A percentile compares a stretch with the other conserved stretches of the same genome.
Evolutionary conservation across 805 yeast species (phyloP).

Genomic region (Dipodascus geniculatus): DNA sequence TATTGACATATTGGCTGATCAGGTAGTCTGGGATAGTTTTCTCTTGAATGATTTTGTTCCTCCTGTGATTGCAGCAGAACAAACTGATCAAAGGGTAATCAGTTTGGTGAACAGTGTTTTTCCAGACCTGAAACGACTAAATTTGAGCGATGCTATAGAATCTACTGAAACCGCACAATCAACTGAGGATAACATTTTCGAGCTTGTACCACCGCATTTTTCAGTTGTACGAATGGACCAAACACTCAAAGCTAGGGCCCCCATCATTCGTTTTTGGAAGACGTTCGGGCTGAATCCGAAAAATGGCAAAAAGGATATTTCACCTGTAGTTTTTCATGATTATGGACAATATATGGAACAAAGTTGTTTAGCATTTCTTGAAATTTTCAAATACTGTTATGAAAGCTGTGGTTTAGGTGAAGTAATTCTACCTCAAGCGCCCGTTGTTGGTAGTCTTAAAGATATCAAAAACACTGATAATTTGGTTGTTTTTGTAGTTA

Average conservation of each 20-base stretch:
- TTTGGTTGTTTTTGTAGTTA: not conserved
- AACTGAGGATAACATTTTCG: not conserved
- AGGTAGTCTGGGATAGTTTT: constrained; percentile 28
- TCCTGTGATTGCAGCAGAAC: not conserved
- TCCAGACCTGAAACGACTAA: constrained; percentile 2
- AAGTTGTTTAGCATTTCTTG: constrained; percentile 14
- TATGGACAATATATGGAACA: constrained; percentile 8
- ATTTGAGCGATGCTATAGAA: not conserved
- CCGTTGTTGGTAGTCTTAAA: not conserved
- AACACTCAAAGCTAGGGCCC: constrained; percentile 24
- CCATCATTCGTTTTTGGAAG: constrained; percentile 30
- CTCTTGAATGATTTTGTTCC: constrained; percentile 15
- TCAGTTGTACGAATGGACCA: constrained; percentile 19
- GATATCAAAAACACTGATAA: not conserved
- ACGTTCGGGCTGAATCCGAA: constrained; percentile 26
- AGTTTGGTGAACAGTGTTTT: constrained; percentile 6
- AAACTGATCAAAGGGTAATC: constrained; percentile 10
- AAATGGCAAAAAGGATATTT: constrained; percentile 20
- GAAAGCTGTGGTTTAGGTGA: constrained; percentile 27
- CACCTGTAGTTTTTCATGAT: constrained; percentile 21
- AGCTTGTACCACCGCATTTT: constrained; percentile 21
- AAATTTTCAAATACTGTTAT: constrained; percentile 21
- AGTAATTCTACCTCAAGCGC: constrained; percentile 10
- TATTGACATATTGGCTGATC: constrained; percentile 21
- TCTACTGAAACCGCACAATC: not conserved